Base-by-base conservation (phyloP, 164 flowering plant genomes). In the Chimonanthus praecox region DNA sequence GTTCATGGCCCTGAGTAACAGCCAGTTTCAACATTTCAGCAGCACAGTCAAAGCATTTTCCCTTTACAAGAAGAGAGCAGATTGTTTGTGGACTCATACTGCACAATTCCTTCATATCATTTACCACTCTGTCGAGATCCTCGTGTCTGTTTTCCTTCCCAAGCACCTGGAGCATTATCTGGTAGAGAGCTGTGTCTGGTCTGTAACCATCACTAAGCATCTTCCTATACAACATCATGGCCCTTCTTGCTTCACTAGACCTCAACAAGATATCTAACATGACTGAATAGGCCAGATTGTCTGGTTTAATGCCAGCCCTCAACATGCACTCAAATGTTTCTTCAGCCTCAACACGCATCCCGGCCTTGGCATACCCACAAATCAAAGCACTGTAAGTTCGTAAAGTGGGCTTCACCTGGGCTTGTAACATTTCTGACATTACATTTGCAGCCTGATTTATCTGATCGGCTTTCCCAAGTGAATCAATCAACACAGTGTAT, bases 311-410 rank as follows among this genome's bases (percentile, higher is more conserved):
- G 58, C 99, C 97, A 58, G 94, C 88, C 78, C 82, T 80, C 62
- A 80, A 64, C 99, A 96, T 93, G 78, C 86, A 81, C 50, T 83
- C 65, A 82, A 85, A 92, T 7, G 88, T 88, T 75, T 91, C 85
- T 72, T 87, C 92, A 64, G 98, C 98, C 78, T 91, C 89, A 64
- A 75, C 81, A 18, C 78, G 76, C 82, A 83, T 89, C 75, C 99
- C 99, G 48, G 91, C 89, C 78, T 90, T 96, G 49, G 89, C 92
- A 78, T 92, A 96, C 66, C 92, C 99, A 82, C 97, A 90, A 63
- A 92, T 89, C 78, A 96, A 84, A 71, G 98, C 98, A 83, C 98
- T 92, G 80, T 84, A 93, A 64, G 99, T 88, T 47, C 86, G 80
- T 72, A 96, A 74, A 54, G 92, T 89, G 11, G 99, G 99, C 78